A percentile compares a stretch with the other conserved stretches of the same genome.
Evolutionary conservation across 805 yeast genomes (phyloP).

Genomic region (Yarrowia osloensis): DNA sequence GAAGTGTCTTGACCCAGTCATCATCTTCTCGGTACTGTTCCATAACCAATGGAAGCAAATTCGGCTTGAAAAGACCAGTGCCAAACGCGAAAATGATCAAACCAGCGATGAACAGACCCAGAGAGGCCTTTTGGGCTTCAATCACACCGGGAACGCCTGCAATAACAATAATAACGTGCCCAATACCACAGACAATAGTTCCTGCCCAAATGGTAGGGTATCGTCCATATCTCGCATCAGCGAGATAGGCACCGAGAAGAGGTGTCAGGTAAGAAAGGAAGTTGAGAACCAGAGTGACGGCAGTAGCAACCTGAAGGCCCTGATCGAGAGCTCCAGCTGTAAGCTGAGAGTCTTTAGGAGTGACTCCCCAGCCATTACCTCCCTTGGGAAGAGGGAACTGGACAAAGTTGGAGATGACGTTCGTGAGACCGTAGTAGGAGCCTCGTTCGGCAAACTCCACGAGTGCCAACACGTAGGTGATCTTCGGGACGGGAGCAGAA

Average conservation of each 20-base stretch:
- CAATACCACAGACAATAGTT: slow-evolving; percentile 1
- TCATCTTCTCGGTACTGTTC: slow-evolving; percentile 13
- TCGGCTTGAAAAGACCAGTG: not conserved
- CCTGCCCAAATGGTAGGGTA: slow-evolving; percentile 14
- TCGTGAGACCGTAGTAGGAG: slow-evolving; percentile 52
- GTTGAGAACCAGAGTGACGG: slow-evolving; percentile 2
- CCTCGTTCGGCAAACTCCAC: slow-evolving; percentile 59
- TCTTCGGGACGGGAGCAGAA: not conserved
- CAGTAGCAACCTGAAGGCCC: not conserved
- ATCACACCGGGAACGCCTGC: slow-evolving; percentile 4
- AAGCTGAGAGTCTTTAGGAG: slow-evolving; percentile 37
- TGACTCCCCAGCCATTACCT: slow-evolving; percentile 52
- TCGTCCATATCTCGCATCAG: slow-evolving; percentile 8
- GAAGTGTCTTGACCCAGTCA: slow-evolving; percentile 2
- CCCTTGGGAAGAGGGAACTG: slow-evolving; percentile 54
- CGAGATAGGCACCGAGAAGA: slow-evolving; percentile 1
- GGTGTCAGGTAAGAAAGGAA: slow-evolving; percentile 6
- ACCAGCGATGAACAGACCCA: not conserved
- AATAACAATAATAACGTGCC: slow-evolving; percentile 6
- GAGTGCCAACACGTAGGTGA: slow-evolving; percentile 36
- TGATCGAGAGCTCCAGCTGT: slow-evolving; percentile 12
- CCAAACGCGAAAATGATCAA: slow-evolving; percentile 12
- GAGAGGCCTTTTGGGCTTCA: not conserved
- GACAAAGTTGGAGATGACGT: slow-evolving; percentile 52
- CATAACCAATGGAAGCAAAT: not conserved